These are phyloP conservation scores for Manihot esculenta DNA, from an alignment of 441 rosid species.

Conservation along the genomic window DNA sequence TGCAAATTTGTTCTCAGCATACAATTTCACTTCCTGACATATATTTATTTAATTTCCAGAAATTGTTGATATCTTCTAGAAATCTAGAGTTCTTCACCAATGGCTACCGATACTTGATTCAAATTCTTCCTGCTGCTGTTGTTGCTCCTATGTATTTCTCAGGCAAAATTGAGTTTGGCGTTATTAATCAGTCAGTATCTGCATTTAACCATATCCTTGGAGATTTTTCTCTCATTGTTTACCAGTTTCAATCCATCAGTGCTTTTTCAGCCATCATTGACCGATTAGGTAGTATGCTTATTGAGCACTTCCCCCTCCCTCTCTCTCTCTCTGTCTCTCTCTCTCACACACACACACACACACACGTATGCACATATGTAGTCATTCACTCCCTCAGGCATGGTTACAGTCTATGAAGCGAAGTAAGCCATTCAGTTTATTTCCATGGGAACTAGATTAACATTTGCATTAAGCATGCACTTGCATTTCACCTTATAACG, in stretches of 20 bases:
- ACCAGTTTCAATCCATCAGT: conserved; percentile 93
- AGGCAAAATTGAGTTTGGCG: conserved; percentile 97
- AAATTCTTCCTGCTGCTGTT: conserved; percentile 97
- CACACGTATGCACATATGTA: background rate
- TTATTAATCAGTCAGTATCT: conserved; percentile 93
- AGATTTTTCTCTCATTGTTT: conserved; percentile 90
- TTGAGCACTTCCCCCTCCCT: conserved; percentile 2
- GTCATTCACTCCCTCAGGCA: background rate
- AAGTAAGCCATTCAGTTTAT: background rate
- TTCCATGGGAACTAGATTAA: background rate
- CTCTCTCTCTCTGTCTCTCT: background rate
- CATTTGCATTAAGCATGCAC: background rate
- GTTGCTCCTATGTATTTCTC: conserved; percentile 99
- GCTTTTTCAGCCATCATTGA: conserved; percentile 98
- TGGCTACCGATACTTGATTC: conserved; percentile 94
- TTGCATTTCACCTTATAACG: background rate
- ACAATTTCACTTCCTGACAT: conserved; percentile 18
- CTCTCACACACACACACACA: background rate
- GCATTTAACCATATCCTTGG: conserved; percentile 97
- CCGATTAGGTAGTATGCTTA: conserved; percentile 62
- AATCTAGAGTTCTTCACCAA: conserved; percentile 94
- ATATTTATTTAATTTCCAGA: conserved; percentile 42
- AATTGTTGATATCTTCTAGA: conserved; percentile 86
- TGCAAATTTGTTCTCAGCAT: conserved; percentile 1
- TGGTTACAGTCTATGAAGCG: background rate